Percentiles rank a stretch among this genome's conserved stretches.
These are phyloP conservation scores for Cutaneotrichosporon curvatum DNA, from an alignment of 1,284 basidiomycete genomes.

Conservation along the genomic window DNA sequence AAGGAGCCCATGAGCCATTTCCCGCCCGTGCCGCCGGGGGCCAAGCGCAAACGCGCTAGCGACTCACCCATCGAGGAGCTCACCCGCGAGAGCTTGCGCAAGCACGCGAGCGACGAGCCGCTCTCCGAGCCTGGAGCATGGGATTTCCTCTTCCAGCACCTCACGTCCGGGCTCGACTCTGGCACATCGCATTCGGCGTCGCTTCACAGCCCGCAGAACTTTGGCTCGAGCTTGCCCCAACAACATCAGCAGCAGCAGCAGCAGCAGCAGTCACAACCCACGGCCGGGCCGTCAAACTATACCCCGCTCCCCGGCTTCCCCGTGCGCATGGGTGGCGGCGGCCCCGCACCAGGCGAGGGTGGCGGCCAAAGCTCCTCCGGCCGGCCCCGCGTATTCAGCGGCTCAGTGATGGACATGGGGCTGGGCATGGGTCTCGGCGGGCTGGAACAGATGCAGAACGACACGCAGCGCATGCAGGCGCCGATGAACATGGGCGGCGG, in stretches of 20 bases:
- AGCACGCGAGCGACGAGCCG: not conserved
- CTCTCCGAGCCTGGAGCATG: constrained; percentile 5
- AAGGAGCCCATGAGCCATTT: constrained; percentile 6
- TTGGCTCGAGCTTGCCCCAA: too few relatives aligned
- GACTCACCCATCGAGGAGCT: not conserved
- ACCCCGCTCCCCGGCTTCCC: constrained; percentile 1
- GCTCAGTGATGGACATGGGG: too few relatives aligned
- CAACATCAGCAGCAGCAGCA: too few relatives aligned
- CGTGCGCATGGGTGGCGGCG: constrained; percentile 3
- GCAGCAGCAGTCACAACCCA: too few relatives aligned
- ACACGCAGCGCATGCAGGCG: too few relatives aligned
- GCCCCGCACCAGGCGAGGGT: not conserved
- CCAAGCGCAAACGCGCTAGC: constrained; percentile 26
- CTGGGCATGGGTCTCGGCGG: not conserved
- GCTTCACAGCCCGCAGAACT: too few relatives aligned
- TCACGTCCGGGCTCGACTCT: not conserved
- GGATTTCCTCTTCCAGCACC: constrained; percentile 18
- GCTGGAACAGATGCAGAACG: not conserved
- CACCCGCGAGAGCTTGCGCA: not conserved
- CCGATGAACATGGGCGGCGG: too few relatives aligned
- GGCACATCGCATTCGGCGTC: too few relatives aligned
- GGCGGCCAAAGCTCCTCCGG: too few relatives aligned
- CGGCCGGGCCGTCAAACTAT: too few relatives aligned
- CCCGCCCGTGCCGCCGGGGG: constrained; percentile 1
- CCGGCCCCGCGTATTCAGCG: too few relatives aligned